These are phyloP conservation scores for Phytophthora agathidicida DNA, from an alignment of 352 stramenopile genomes.

Conservation along the genomic window DNA sequence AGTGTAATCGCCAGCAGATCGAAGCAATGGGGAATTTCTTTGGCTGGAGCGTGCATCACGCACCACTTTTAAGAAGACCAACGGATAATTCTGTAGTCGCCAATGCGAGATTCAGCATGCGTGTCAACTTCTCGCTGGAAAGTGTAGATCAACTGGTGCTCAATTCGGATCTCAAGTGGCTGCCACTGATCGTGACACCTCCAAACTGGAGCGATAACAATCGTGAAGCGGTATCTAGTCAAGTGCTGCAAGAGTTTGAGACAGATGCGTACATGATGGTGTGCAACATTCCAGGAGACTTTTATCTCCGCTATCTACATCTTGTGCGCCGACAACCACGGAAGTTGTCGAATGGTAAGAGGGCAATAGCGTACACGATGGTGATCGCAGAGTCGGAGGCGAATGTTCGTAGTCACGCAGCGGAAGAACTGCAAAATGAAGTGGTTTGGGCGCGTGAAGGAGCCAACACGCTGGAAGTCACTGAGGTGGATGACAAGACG, in stretches of 20 bases:
- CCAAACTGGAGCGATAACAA: slow-evolving; percentile 21
- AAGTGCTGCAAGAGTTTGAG: slow-evolving; percentile 31
- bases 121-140: slow-evolving; percentile 11
- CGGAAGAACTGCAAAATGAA: slow-evolving; percentile 1
- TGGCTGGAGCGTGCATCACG: slow-evolving; percentile 7
- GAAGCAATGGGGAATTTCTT: not conserved
- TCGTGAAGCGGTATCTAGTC: slow-evolving; percentile 1
- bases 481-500: slow-evolving; percentile 19
- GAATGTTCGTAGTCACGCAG: slow-evolving; percentile 20
- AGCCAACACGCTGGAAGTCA: slow-evolving; percentile 16
- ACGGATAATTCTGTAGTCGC: not conserved
- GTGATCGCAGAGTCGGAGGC: slow-evolving; percentile 18
- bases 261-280: slow-evolving; percentile 20
- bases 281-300: slow-evolving; percentile 13
- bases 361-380: slow-evolving; percentile 4
- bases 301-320: slow-evolving; percentile 26
- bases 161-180: slow-evolving; percentile 11
- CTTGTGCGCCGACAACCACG: slow-evolving; percentile 9
- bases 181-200: slow-evolving; percentile 9
- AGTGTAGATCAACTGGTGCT: slow-evolving; percentile 4
- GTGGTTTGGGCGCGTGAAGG: slow-evolving; percentile 31
- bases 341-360: slow-evolving; percentile 9
- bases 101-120: not conserved
- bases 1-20: not conserved
- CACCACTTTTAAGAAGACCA: not conserved